A percentile compares a stretch with the other conserved stretches of the same genome.
These are phyloP conservation scores for Mortierella sp. DNA, from an alignment of 371 early-diverging fungal species.

Conservation along the genomic window DNA sequence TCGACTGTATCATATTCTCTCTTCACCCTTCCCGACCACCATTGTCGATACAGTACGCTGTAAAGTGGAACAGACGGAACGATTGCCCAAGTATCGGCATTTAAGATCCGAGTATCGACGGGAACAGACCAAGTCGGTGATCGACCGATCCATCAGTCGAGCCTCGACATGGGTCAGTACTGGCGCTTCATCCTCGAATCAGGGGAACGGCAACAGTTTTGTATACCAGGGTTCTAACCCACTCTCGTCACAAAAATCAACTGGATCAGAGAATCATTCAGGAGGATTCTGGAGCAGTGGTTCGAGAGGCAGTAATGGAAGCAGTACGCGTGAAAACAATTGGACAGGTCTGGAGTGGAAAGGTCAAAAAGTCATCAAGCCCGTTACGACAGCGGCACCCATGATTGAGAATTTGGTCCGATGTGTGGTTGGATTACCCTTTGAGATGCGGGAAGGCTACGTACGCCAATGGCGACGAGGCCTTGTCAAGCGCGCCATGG, in stretches of 20 bases:
- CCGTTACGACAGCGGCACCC: constrained; percentile 59
- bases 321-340: constrained; percentile 31
- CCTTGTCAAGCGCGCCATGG: constrained; percentile 57
- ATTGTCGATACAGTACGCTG: constrained; percentile 61
- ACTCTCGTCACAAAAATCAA: constrained; percentile 31
- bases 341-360: constrained; percentile 50
- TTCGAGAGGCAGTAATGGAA: not conserved
- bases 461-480: constrained; percentile 66
- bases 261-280: constrained; percentile 17
- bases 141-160: constrained; percentile 37
- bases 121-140: constrained; percentile 34
- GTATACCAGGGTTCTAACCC: constrained; percentile 39
- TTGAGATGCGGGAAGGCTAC: constrained; percentile 64
- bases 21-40: constrained; percentile 65
- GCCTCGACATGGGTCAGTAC: constrained; percentile 26
- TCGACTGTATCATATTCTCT: constrained; percentile 59
- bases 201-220: constrained; percentile 17
- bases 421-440: constrained; percentile 58
- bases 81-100: constrained; percentile 55
- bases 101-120: constrained; percentile 55
- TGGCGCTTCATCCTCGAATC: no score
- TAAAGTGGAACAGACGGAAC: constrained; percentile 63
- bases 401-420: constrained; percentile 63
- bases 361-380: constrained; percentile 55
- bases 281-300: constrained; percentile 29